phyloP scores from a whole-genome alignment of 2,329 filamentous ascomycete species.

The Leptodontidium sp. region DNA sequence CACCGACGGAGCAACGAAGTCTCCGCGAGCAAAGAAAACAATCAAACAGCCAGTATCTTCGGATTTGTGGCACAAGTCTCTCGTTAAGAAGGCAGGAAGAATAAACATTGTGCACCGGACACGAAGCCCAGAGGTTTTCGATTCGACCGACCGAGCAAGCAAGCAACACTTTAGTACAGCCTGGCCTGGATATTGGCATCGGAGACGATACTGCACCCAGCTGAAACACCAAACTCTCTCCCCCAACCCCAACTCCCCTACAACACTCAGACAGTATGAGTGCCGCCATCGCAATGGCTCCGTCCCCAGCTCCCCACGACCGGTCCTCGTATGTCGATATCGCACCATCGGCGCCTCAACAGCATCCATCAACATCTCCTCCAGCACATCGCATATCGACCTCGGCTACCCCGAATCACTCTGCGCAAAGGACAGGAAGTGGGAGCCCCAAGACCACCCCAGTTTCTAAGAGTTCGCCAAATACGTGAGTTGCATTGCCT shows the following conservation, averaged over 20 bases:
- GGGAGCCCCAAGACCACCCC: slow-evolving; percentile 60
- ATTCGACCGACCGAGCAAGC: slow-evolving; percentile 4
- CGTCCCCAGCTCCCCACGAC: slow-evolving; percentile 72
- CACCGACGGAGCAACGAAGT: slow-evolving; percentile 27
- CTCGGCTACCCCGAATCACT: slow-evolving; percentile 53
- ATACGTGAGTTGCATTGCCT: slow-evolving; percentile 60
- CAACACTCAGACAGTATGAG: slow-evolving; percentile 60
- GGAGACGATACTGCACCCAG: slow-evolving; percentile 1
- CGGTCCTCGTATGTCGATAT: slow-evolving; percentile 64
- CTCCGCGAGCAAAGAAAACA: background rate
- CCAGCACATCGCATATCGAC: slow-evolving; percentile 42
- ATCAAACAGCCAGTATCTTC: slow-evolving; percentile 22
- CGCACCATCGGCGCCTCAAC: slow-evolving; percentile 46
- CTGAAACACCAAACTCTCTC: slow-evolving; percentile 16
- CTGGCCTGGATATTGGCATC: slow-evolving; percentile 15
- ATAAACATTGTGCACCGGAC: slow-evolving; percentile 34
- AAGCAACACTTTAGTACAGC: slow-evolving; percentile 14
- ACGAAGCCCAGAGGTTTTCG: slow-evolving; percentile 32
- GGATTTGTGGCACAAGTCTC: slow-evolving; percentile 43
- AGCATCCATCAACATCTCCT: slow-evolving; percentile 41
- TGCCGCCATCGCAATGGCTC: slow-evolving; percentile 73
- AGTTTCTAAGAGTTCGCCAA: slow-evolving; percentile 63
- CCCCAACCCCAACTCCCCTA: background rate
- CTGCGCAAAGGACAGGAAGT: slow-evolving; percentile 59
- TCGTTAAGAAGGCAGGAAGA: slow-evolving; percentile 39